A percentile compares a stretch with the other conserved stretches of the same genome.
These are phyloP conservation scores for Rhododendron mucronatum DNA, from an alignment of 148 eudicot species.

Conservation along the genomic window DNA sequence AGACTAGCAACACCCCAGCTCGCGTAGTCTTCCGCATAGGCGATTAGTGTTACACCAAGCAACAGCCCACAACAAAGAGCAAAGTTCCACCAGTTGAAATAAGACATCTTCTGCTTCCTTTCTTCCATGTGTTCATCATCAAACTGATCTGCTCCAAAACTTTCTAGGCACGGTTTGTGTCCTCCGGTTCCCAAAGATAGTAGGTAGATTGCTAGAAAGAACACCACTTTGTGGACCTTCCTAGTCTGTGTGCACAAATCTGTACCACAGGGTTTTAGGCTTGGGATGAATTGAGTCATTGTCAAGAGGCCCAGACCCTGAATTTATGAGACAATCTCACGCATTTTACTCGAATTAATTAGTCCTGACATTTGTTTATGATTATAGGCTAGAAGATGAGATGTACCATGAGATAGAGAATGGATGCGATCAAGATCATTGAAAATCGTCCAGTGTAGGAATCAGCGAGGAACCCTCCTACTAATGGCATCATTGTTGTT, in stretches of 20 bases:
- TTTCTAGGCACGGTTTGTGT: conserved; percentile 16
- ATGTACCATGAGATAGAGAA: conserved; percentile 9
- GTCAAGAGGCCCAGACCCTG: conserved; percentile 19
- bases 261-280: conserved; percentile 21
- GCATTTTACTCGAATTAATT: not conserved
- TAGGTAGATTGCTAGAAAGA: conserved; percentile 11
- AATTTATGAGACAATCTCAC: not conserved
- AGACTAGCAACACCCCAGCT: conserved; percentile 17
- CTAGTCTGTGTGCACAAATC: conserved; percentile 9
- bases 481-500: conserved; percentile 11
- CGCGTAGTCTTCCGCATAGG: conserved; percentile 3
- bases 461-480: conserved; percentile 14
- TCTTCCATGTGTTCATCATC: conserved; percentile 9
- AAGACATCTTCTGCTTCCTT: conserved; percentile 31
- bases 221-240: conserved; percentile 7
- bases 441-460: conserved; percentile 13
- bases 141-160: conserved; percentile 18
- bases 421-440: conserved; percentile 3
- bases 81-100: conserved; percentile 47
- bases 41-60: conserved; percentile 29
- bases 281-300: conserved; percentile 17
- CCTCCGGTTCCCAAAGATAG: conserved; percentile 16
- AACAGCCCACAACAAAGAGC: conserved; percentile 32
- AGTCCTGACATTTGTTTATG: not conserved
- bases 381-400: not conserved